These are phyloP conservation scores for Sphagnum tenellum DNA, from an alignment of 225 moss, liverwort and hornwort genomes.

Conservation along the genomic window DNA sequence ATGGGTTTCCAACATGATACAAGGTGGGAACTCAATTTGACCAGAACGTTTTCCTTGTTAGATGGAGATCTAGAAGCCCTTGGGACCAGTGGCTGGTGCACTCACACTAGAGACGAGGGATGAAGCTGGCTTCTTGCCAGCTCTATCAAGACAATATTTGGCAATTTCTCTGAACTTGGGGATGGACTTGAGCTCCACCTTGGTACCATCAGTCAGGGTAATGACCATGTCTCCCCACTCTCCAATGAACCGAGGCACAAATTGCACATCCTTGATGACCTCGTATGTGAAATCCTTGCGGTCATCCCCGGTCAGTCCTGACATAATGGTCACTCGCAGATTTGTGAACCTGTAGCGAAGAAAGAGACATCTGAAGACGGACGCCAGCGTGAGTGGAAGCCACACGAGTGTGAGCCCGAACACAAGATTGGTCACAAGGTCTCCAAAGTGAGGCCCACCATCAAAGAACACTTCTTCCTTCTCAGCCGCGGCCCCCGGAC, in stretches of 20 bases:
- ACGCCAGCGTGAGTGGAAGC: conserved; percentile 46
- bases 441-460: conserved; percentile 57
- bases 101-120: conserved; percentile 15
- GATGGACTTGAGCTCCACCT: conserved; percentile 39
- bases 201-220: conserved; percentile 45
- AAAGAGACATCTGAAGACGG: conserved; percentile 37
- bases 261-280: conserved; percentile 44
- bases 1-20: too few relatives aligned
- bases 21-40: too few relatives aligned
- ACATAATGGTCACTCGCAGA: conserved; percentile 38
- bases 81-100: conserved; percentile 12
- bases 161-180: conserved; percentile 54
- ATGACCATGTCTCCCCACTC: conserved; percentile 64
- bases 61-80: conserved; percentile 5
- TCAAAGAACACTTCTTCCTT: conserved; percentile 51
- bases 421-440: conserved; percentile 35
- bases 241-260: conserved; percentile 54
- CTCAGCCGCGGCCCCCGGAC: conserved; percentile 3
- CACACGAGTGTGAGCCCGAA: conserved; percentile 58
- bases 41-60: too few relatives aligned
- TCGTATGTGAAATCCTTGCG: conserved; percentile 58
- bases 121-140: conserved; percentile 16
- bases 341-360: conserved; percentile 57
- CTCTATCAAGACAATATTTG: conserved; percentile 37
- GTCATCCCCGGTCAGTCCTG: conserved; percentile 48